Conservation (phyloP, 2,329 filamentous ascomycete genomes). For the Tolypocladium amazonense region DNA sequence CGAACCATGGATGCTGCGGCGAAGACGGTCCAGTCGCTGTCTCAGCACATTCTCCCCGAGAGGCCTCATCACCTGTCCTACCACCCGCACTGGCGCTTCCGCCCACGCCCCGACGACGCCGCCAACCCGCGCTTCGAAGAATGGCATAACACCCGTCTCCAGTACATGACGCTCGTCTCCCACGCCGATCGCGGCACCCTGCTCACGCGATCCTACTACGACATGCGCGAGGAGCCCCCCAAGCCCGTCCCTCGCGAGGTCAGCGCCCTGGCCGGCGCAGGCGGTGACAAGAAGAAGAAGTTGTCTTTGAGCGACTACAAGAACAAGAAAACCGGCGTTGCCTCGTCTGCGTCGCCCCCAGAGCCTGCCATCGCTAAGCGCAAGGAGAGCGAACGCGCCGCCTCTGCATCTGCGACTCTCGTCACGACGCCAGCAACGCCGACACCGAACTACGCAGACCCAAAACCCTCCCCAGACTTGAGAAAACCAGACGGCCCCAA, state of each 20-base stretch:
- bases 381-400: constrained; percentile 19
- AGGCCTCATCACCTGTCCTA: constrained; percentile 43
- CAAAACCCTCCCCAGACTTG: constrained; percentile 1
- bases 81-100: constrained; percentile 36
- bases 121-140: constrained; percentile 30
- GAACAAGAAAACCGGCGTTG: constrained; percentile 34
- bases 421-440: background rate
- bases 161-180: constrained; percentile 47
- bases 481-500: constrained; percentile 14
- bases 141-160: constrained; percentile 37
- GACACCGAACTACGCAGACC: constrained; percentile 5
- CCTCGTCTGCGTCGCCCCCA: constrained; percentile 24
- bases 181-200: constrained; percentile 48
- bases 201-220: constrained; percentile 45
- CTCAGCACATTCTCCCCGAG: constrained; percentile 39
- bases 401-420: constrained; percentile 4
- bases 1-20: constrained; percentile 49
- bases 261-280: constrained; percentile 27
- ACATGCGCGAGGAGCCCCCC: constrained; percentile 42
- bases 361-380: constrained; percentile 20
- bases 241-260: constrained; percentile 26
- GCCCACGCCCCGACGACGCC: constrained; percentile 29
- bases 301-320: constrained; percentile 49
- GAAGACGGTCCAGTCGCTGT: constrained; percentile 43
- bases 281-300: constrained; percentile 41